phyloP scores from a whole-genome alignment of 1,284 basidiomycete genomes.

The Schizophyllum commune region DNA sequence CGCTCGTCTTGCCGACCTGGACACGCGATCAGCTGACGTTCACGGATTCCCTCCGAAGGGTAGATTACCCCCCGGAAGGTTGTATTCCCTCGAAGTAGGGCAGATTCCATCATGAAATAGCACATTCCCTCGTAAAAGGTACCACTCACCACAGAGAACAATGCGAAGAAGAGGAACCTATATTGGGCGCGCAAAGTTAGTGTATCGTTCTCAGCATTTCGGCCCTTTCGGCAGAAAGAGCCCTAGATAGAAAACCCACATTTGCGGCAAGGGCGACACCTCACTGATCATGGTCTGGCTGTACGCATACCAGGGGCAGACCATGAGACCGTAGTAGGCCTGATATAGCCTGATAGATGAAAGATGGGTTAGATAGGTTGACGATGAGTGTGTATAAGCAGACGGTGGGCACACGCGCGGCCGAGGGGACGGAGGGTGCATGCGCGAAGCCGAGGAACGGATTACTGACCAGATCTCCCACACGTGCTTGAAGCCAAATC shows the following conservation, averaged over 20 bases:
- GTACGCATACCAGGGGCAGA: slow-evolving; percentile 82
- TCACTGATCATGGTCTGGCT: slow-evolving; percentile 83
- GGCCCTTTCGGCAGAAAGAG: slow-evolving; percentile 3
- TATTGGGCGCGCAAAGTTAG: not conserved
- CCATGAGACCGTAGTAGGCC: slow-evolving; percentile 69
- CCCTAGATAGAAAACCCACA: slow-evolving; percentile 36
- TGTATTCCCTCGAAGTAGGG: no score
- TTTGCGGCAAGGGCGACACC: slow-evolving; percentile 68
- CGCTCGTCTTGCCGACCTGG: slow-evolving; percentile 68
- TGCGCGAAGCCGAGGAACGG: no score
- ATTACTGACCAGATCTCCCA: slow-evolving; percentile 67
- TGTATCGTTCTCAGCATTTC: slow-evolving; percentile 4
- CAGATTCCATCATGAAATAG: no score
- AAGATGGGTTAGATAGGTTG: not conserved
- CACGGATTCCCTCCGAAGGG: no score
- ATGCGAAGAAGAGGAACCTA: slow-evolving; percentile 71
- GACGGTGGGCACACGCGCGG: no score
- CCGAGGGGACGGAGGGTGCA: no score
- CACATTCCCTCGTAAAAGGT: not conserved
- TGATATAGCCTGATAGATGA: slow-evolving; percentile 46
- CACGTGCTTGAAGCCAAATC: slow-evolving; percentile 74
- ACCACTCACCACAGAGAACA: slow-evolving; percentile 59
- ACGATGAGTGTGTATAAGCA: no score
- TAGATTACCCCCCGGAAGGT: no score
- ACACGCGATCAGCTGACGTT: not conserved